Evolutionary conservation across 129 eudicot species (phyloP), one percentile per base, ranked within the genome.

Genomic region (Chrysanthemum lavandulifolium): DNA sequence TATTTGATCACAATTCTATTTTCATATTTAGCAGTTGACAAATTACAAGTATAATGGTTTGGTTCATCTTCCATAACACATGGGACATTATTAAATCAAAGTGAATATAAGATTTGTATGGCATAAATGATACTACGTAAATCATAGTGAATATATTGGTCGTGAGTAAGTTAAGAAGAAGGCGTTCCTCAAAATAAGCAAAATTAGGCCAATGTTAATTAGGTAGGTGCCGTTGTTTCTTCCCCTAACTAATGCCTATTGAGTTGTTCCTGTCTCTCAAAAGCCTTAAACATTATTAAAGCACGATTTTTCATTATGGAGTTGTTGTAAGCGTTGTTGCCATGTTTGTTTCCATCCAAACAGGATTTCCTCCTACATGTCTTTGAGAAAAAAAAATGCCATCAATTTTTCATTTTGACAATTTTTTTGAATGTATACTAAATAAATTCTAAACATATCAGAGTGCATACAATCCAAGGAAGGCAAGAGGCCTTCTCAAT

Each of bases 231-330:
- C 68, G 79, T 74, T 53, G 69, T 68, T 78, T 52, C 43, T 36
- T 29, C 50, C 45, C 82, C 68, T 13, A 62, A 68, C 25, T 81
- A 84, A 88, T 85, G 90, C 76, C 68, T 73, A 68, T 78, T 81
- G 87, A 80, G 85, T 82, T 87, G 92, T 84, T 67, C 59, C 78
- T 80, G 88, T 79, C 91, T 69, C 82, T 80, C 60, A 75, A 81
- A 33, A 48, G 56, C 47, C 40, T 57, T 65, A 67, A 67, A 49
- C 18, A 68, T 52, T 66, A 76, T 67, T 70, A 57, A 65, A 65
- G 81, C 79, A 61, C 74, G 53, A 65, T 19, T 81, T 73, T 83
- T 54, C 67, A 68, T 43, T 70, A 80, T 83, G 89, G 89, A 79
- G 91, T 80, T 68, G 87, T 90, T 79, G 80, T 72, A 81, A 70